phyloP scores from a whole-genome alignment of 352 stramenopile species.

The Phytophthora parvispora region DNA sequence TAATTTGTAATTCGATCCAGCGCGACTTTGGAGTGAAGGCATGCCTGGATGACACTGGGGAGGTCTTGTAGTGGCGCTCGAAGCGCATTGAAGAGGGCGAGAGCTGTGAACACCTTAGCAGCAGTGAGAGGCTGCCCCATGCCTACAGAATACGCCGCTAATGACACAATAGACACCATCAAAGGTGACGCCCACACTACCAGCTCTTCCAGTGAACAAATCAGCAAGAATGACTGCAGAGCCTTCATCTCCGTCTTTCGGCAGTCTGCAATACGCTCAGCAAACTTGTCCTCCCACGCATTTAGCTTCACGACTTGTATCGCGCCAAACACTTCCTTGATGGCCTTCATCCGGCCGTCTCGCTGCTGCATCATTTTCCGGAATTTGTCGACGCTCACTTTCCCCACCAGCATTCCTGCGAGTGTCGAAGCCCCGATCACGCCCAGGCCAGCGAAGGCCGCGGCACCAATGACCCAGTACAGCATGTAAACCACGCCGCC shows the following conservation, averaged over 20 bases:
- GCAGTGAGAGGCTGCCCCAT: slow-evolving; percentile 39
- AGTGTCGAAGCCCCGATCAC: slow-evolving; percentile 43
- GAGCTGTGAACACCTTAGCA: slow-evolving; percentile 54
- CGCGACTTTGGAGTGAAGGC: slow-evolving; percentile 26
- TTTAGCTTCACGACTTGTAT: slow-evolving; percentile 98
- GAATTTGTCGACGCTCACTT: slow-evolving; percentile 56
- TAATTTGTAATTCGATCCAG: slow-evolving; percentile 35
- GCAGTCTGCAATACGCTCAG: slow-evolving; percentile 15
- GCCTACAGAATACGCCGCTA: slow-evolving; percentile 50
- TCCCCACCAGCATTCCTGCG: slow-evolving; percentile 59
- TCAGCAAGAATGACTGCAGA: slow-evolving; percentile 64
- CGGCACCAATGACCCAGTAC: slow-evolving; percentile 35
- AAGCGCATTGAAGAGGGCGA: slow-evolving; percentile 56
- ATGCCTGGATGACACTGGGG: slow-evolving; percentile 38
- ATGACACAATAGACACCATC: slow-evolving; percentile 55
- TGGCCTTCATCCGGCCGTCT: slow-evolving; percentile 91
- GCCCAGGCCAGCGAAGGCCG: slow-evolving; percentile 52
- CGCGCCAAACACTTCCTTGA: slow-evolving; percentile 91
- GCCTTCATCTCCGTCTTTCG: slow-evolving; percentile 88
- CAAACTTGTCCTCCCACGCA: slow-evolving; percentile 92
- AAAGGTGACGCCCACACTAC: slow-evolving; percentile 55
- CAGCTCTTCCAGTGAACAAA: slow-evolving; percentile 72
- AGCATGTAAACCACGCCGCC: slow-evolving; percentile 46
- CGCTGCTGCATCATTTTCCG: slow-evolving; percentile 84
- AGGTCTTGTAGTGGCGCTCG: slow-evolving; percentile 34